Base-by-base conservation (phyloP, 352 stramenopile genomes). In the Lagenidium sp. region DNA sequence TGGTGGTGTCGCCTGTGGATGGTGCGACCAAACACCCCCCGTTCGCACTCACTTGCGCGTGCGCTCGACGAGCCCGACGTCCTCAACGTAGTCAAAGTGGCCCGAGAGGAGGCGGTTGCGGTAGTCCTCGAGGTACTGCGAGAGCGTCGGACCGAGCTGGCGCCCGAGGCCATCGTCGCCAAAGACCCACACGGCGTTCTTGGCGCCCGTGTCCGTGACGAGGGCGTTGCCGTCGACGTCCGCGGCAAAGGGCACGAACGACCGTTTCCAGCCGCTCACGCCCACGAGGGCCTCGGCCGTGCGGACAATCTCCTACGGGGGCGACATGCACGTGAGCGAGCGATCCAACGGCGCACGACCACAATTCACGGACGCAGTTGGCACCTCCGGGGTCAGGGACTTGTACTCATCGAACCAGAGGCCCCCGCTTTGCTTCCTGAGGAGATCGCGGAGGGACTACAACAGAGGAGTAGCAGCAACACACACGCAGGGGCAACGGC, bases 371-470 rank as follows among this genome's bases (percentile, higher is more conserved):
- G n/a, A n/a, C n/a, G n/a, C n/a, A n/a, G n/a, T n/a, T n/a, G n/a
- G n/a, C 10, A 83, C 68, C 41, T 84, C 70, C 4, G 62, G 62
- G 4, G 60, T 74, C 5, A 88, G 55, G 2, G 75, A 83, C 71
- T 87, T 60, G 45, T 81, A 93, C 38, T 87, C 78, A 34, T 93
- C 76, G 23, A 93, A 93, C 73, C 73, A 93, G 22, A 93, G 68
- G 5, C 77, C 77, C 2, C 80, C 73, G 23, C 78, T 89, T 35
- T 90, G 80, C 41, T 82, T 84, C 31, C 63, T 68, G 13, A 90
- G 24, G 22, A 92, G 46, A 29, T 60, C 78, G n/a, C 65, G 70
- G 15, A 91, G 39, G 18, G 70, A 59, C 71, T 87, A n/a, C n/a
- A n/a, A n/a, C n/a, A n/a, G n/a, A n/a, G n/a, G n/a, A n/a, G n/a